Conservation (phyloP, 257 asterid genomes). For the Solanum gracilifrons region DNA sequence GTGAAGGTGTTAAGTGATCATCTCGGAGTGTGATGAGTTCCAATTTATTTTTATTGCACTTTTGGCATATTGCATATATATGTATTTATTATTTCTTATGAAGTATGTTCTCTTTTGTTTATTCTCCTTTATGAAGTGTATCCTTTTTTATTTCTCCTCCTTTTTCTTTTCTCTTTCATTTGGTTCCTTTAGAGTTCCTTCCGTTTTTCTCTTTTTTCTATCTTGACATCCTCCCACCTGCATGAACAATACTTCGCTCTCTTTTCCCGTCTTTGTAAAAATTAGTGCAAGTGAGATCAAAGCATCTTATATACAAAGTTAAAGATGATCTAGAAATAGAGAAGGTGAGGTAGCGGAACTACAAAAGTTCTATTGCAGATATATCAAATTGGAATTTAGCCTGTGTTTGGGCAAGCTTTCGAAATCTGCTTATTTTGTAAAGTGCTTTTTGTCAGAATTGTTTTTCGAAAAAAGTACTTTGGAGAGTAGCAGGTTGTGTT, state of each 20-base stretch:
- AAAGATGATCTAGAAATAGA: background rate
- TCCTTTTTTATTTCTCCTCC: background rate
- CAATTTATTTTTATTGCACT: background rate
- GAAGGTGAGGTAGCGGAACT: background rate
- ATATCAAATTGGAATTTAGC: background rate
- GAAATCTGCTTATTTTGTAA: too few species aligned
- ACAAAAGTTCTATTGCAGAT: background rate
- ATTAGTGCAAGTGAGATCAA: background rate
- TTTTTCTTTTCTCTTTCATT: background rate
- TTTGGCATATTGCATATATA: background rate
- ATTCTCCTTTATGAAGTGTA: background rate
- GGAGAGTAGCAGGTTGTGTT: too few species aligned
- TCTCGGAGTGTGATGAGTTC: background rate
- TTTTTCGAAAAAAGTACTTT: too few species aligned
- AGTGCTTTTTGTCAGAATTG: too few species aligned
- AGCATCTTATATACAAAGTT: background rate
- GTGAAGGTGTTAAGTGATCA: background rate
- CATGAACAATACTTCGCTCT: background rate
- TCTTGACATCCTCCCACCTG: background rate
- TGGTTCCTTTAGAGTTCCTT: background rate
- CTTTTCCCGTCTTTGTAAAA: background rate
- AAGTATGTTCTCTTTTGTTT: background rate
- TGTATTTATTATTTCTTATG: background rate
- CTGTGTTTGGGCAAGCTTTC: too few species aligned
- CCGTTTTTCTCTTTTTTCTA: background rate